Base-by-base conservation (phyloP, 2,329 filamentous ascomycete genomes). In the Pseudocercospora fuligena region DNA sequence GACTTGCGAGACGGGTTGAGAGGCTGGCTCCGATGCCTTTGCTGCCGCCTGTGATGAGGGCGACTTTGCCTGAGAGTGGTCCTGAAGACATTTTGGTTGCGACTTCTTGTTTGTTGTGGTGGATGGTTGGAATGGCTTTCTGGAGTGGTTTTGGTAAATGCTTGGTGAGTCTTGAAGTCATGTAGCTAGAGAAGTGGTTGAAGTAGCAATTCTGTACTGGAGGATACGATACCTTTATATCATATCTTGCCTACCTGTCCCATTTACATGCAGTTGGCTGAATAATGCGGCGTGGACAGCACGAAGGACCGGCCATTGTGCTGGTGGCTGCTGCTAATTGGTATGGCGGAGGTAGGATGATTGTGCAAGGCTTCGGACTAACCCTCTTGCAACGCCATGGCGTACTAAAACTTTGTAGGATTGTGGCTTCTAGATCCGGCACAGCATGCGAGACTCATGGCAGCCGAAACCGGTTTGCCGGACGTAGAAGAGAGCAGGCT, bases 1-100 rank as follows among this genome's bases (percentile, higher is more conserved):
- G 73, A 25, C 71, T 69, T 12, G 77, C 78, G 5, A 83, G 77
- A 49, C 65, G 65, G 29, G 60, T 54, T 27, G 33, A 33, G 47
- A 61, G 36, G 12, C 58, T 53, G 11, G 66, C 66, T 6, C 67
- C 65, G 40, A 69, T 69, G 46, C 67, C 67, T 59, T 65, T 62
- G 21, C 43, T 53, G 40, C 65, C 64, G 49, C 67, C 67, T 29
- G 67, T 69, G 36, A 69, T 54, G 33, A 69, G 64, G 40, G 64
- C 64, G 27, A 69, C 66, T 51, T 69, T 69, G n/a, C 66, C 66
- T 5, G 60, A 36, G 54, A 69, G 66, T 21, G 47, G 47, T 21
- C 47, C 47, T 23, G 47, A 51, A 40, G 31, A 23, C 36, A n/a
- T 27, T 61, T 63, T 63, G n/a, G 3, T 58, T 36, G 29, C 3